phyloP scores from a whole-genome alignment of 2,329 filamentous ascomycete species.

The Madurella fahalii region DNA sequence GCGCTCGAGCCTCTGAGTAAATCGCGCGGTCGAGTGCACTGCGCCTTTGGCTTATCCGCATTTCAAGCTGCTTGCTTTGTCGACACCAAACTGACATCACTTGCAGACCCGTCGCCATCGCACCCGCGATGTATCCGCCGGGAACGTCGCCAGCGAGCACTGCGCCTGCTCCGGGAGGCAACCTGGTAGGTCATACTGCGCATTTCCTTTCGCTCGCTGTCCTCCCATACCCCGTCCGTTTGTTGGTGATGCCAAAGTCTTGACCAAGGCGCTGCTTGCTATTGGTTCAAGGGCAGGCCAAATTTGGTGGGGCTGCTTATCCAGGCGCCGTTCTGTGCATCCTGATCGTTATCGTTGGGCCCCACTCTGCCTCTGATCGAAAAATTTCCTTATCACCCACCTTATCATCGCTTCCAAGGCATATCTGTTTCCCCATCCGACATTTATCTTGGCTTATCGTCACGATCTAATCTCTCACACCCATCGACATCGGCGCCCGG shows the following conservation, averaged over 20 bases:
- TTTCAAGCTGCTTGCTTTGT: background rate
- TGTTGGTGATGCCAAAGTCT: background rate
- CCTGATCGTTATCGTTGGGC: slow-evolving; percentile 15
- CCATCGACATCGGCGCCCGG: slow-evolving; percentile 5
- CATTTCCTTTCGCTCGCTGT: background rate
- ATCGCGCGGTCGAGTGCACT: background rate
- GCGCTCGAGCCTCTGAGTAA: too few species aligned
- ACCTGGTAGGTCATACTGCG: slow-evolving; percentile 34
- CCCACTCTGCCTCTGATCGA: slow-evolving; percentile 19
- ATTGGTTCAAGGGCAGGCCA: slow-evolving; percentile 10
- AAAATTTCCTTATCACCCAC: slow-evolving; percentile 28
- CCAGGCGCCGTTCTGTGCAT: slow-evolving; percentile 7
- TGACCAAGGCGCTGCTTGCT: slow-evolving; percentile 12
- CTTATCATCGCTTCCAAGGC: slow-evolving; percentile 24
- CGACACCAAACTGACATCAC: slow-evolving; percentile 15
- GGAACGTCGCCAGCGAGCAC: slow-evolving; percentile 39
- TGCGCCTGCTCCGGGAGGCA: slow-evolving; percentile 34
- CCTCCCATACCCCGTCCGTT: background rate
- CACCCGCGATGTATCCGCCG: slow-evolving; percentile 27
- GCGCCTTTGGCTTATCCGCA: background rate
- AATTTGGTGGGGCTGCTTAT: slow-evolving; percentile 15
- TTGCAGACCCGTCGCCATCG: slow-evolving; percentile 21
- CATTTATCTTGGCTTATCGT: slow-evolving; percentile 27
- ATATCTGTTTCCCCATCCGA: slow-evolving; percentile 20
- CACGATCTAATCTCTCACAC: slow-evolving; percentile 24